A percentile compares a stretch with the other conserved stretches of the same genome.
Evolutionary conservation across 768 basidiomycete genomes (phyloP).

Genomic region (Chalciporus pseudorubinellus): DNA sequence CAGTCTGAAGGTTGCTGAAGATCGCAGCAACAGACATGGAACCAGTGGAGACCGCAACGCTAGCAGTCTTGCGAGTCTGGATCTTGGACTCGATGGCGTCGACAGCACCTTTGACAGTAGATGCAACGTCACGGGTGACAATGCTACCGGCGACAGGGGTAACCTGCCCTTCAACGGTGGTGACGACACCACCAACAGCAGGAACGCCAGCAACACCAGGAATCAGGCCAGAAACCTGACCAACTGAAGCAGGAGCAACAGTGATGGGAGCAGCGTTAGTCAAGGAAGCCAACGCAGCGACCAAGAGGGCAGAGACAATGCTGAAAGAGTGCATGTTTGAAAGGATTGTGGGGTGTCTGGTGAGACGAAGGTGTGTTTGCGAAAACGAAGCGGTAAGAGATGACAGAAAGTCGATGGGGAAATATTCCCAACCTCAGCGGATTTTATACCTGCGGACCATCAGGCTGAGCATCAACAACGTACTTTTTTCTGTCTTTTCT

Average conservation of each 20-base stretch:
- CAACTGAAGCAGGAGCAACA: background rate
- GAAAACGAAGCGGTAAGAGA: slow-evolving; percentile 6
- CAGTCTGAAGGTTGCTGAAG: slow-evolving; percentile 17
- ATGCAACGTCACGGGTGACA: background rate
- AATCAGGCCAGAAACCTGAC: background rate
- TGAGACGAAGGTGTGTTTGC: slow-evolving; percentile 17
- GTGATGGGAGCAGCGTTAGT: slow-evolving; percentile 22
- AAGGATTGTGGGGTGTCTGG: slow-evolving; percentile 32
- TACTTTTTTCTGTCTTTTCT: slow-evolving; percentile 2
- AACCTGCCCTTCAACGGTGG: background rate
- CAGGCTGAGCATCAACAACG: background rate
- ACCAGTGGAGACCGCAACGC: background rate
- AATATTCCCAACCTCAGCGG: background rate
- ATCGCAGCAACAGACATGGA: slow-evolving; percentile 26
- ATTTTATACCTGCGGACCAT: slow-evolving; percentile 18
- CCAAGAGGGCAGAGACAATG: slow-evolving; percentile 22
- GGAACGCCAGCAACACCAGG: background rate
- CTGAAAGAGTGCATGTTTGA: slow-evolving; percentile 38
- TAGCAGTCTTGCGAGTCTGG: too few relatives aligned
- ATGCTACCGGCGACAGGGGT: background rate
- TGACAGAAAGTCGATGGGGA: slow-evolving; percentile 19
- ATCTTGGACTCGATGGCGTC: background rate
- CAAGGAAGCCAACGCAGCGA: slow-evolving; percentile 31
- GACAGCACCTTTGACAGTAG: background rate
- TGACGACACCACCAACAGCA: background rate